These are phyloP conservation scores for Carallia pectinifolia DNA, from an alignment of 345 rosid genomes.

Conservation along the genomic window DNA sequence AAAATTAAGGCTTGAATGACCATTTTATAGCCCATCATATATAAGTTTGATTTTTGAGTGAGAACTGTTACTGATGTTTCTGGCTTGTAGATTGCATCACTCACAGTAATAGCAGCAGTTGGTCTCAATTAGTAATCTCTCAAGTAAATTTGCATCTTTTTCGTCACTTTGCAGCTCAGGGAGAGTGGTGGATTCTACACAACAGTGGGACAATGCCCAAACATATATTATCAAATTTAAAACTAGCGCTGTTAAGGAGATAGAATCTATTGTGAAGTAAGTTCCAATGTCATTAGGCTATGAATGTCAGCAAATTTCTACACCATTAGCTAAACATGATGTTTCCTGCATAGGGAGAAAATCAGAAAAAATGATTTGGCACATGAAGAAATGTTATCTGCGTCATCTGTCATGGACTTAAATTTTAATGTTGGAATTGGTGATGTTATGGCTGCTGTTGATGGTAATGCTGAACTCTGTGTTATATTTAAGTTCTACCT, in stretches of 20 bases:
- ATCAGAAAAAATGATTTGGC: conserved; percentile 31
- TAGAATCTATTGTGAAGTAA: conserved; percentile 39
- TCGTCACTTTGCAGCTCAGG: conserved; percentile 46
- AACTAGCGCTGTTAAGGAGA: conserved; percentile 30
- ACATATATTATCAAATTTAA: conserved; percentile 33
- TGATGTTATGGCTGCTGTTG: conserved; percentile 42
- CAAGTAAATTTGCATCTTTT: conserved; percentile 6
- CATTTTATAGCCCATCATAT: too few relatives aligned
- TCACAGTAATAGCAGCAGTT: background rate
- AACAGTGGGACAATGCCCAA: conserved; percentile 56
- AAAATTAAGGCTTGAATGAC: too few relatives aligned
- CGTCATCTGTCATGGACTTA: conserved; percentile 43
- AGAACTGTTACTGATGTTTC: background rate
- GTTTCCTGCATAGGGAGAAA: conserved; percentile 45
- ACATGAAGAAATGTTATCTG: conserved; percentile 45
- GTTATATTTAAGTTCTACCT: background rate
- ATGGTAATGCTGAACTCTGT: conserved; percentile 42
- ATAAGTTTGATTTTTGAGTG: too few relatives aligned
- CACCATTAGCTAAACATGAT: background rate
- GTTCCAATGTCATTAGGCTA: conserved; percentile 6
- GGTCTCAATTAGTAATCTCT: background rate
- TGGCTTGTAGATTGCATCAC: background rate
- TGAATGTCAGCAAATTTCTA: background rate
- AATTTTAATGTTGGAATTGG: conserved; percentile 40
- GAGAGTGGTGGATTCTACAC: conserved; percentile 40